These are phyloP conservation scores for Xenoacremonium recifei DNA, from an alignment of 2,329 filamentous ascomycete genomes.

Conservation along the genomic window DNA sequence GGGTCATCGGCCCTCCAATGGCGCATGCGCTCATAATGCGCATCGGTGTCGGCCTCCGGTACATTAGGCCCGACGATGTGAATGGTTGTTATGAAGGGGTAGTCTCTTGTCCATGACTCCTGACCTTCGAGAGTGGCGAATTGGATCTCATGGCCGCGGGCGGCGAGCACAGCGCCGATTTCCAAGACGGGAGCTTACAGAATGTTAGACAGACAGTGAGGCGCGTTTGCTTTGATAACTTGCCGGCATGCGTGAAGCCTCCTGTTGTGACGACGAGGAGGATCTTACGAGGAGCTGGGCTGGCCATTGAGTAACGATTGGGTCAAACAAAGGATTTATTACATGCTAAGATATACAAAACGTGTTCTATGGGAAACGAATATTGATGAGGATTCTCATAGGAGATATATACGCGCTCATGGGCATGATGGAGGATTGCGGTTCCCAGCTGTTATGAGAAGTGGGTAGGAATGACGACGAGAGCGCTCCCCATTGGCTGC, in stretches of 20 bases:
- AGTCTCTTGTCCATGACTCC: constrained; percentile 31
- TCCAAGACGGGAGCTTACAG: constrained; percentile 36
- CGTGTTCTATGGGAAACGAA: too few relatives aligned
- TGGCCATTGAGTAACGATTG: constrained; percentile 18
- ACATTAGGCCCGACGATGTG: constrained; percentile 31
- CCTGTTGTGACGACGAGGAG: constrained; percentile 34
- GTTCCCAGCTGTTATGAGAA: too few relatives aligned
- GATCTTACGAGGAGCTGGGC: constrained; percentile 18
- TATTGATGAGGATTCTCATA: too few relatives aligned
- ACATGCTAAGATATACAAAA: too few relatives aligned
- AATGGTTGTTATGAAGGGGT: constrained; percentile 30
- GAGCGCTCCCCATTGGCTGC: too few relatives aligned
- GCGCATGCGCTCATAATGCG: constrained; percentile 35
- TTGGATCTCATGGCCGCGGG: constrained; percentile 34
- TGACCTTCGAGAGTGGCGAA: constrained; percentile 39
- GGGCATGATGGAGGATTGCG: too few relatives aligned
- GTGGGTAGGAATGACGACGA: too few relatives aligned
- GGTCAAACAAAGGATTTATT: too few relatives aligned
- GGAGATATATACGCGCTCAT: too few relatives aligned
- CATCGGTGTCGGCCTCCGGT: constrained; percentile 25
- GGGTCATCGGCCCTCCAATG: constrained; percentile 31
- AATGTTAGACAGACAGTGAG: neutral
- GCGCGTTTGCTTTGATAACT: neutral
- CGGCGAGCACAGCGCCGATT: constrained; percentile 31
- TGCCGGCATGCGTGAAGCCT: constrained; percentile 36